Evolutionary conservation across 441 rosid genomes (phyloP), one percentile per base, ranked within the genome.

Genomic region (Brassica balearica): DNA sequence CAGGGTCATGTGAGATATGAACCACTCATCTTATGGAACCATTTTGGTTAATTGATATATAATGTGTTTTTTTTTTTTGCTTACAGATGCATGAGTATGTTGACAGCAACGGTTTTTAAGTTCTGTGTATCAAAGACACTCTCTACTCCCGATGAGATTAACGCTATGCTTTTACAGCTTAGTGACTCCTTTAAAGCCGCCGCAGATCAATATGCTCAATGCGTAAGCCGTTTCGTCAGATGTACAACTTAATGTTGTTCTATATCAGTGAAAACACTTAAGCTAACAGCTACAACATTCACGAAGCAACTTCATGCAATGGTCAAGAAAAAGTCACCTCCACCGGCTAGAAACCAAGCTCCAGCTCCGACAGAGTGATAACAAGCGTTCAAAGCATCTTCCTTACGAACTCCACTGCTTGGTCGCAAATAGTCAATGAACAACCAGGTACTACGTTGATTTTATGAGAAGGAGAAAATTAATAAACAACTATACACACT

Each of bases 21-120:
- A 48, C 17, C 20, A 14, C 17, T 14, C 17, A 51, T 51, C 58
- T 14, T 51, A 4, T 14, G 17, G 17, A n/a, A 51, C 58, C 19
- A 51, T 51, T 51, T 51, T 51, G 58, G 58, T 51, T 51, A 51
- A 51, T 15, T 51, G 19, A 51, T 51, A 14, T n/a, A 51, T 51
- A 14, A n/a, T 17, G 17, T 51, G 17, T 51, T 7, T n/a, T 48
- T 14, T 48, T 46, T n/a, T 36, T 7, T 51, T 7, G 17, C 72
- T 84, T 85, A 78, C 83, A 92, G 97, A 88, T 95, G 59, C 98
- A 95, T 80, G 99, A 95, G 68, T 95, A 90, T 59, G 89, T 95
- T 80, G 98, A 95, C 82, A 98, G 99, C 97, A 69, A 84, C 96
- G 1, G 87, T 95, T 82, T 95, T 86, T 75, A 87, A 85, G 73